Evolutionary conservation across 1,139 yeast species (phyloP), one percentile per base, ranked within the genome.

Genomic region (Pneumocystis canis): DNA sequence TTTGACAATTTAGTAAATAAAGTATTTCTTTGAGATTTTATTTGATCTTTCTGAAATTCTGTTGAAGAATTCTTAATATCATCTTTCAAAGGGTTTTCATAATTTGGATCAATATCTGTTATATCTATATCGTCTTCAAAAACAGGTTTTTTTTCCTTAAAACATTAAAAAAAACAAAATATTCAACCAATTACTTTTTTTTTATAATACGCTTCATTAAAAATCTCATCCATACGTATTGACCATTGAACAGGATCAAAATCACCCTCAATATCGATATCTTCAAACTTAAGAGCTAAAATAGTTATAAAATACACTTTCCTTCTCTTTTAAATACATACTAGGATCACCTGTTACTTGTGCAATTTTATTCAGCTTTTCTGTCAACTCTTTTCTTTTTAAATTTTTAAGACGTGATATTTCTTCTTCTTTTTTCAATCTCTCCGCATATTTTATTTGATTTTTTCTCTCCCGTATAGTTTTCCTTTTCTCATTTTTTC

Each of bases 191-290:
- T 47, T 47, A 47, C 85, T 57, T 80, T 82, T 9, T 77, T 81
- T 20, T 71, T 65, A 70, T 89, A 88, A 71, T 81, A 89, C 65
- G 84, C 89, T 64, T 89, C 96, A 71, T 88, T 82, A 73, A 94
- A 94, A 56, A 90, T 82, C 71, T 87, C 85, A 57, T 86, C 83
- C 85, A 94, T 85, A 66, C 88, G 84, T 66, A 75, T 77, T 73
- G 94, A 97, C 98, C 98, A 94, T 66, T 87, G 95, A 57, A 85
- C 83, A 70, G 87, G 90, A 68, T 89, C 90, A 72, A 89, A 94
- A 71, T 92, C 97, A 63, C 86, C 95, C 62, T 87, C 87, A 66
- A 94, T 76, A 68, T 89, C 79, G 56, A 85, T 78, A 64, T 85
- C 86, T 5, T 90, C 88, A 72, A 85, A 83, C 7, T 86, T 84